Percentiles rank a stretch among this genome's conserved stretches.
Evolutionary conservation across 306 rosid species (phyloP).

Genomic region (Canavalia ensiformis): DNA sequence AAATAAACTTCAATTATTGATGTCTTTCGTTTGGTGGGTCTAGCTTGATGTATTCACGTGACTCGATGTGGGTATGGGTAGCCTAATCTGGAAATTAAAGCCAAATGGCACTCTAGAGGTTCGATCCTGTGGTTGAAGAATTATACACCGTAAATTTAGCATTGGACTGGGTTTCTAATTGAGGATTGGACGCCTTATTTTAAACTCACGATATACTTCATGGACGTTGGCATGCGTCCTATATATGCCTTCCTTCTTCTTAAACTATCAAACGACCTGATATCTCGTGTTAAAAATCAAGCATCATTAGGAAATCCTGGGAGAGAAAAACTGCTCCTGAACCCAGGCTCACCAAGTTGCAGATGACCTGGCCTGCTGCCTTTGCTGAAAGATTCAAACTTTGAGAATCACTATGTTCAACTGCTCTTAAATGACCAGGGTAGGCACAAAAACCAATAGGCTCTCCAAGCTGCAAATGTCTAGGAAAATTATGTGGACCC

Average conservation of each 20-base stretch:
- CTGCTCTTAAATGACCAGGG: constrained; percentile 68
- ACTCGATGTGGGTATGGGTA: too few relatives aligned
- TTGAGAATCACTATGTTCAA: constrained; percentile 70
- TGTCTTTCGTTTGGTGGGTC: too few relatives aligned
- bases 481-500: constrained; percentile 72
- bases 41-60: too few relatives aligned
- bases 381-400: constrained; percentile 70
- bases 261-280: constrained; percentile 68
- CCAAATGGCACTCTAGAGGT: too few relatives aligned
- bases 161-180: too few relatives aligned
- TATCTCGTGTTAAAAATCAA: constrained; percentile 76
- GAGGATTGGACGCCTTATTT: too few relatives aligned
- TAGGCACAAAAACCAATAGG: constrained; percentile 73
- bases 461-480: constrained; percentile 73
- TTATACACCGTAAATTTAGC: too few relatives aligned
- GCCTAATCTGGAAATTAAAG: too few relatives aligned
- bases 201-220: too few relatives aligned
- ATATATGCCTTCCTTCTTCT: constrained; percentile 77
- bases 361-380: constrained; percentile 72
- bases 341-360: constrained; percentile 96
- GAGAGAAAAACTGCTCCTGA: constrained; percentile 89
- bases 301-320: constrained; percentile 76
- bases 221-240: too few relatives aligned
- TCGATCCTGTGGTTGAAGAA: too few relatives aligned
- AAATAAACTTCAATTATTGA: too few relatives aligned